These are phyloP conservation scores for Fallopia convolvulus DNA, from an alignment of 148 eudicot species.

Conservation along the genomic window DNA sequence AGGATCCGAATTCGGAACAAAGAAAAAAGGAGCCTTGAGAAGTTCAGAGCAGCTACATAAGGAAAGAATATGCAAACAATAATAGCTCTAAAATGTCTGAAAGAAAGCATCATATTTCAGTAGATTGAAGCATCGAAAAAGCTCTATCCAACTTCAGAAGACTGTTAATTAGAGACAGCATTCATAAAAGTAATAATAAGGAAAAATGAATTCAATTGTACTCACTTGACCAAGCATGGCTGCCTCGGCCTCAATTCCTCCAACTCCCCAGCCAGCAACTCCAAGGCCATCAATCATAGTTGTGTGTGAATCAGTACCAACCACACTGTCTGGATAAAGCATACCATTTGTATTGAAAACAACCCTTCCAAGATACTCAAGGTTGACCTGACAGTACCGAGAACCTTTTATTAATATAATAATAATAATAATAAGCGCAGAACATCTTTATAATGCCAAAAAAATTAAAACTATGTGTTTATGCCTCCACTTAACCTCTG, in stretches of 20 bases:
- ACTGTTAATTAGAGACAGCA: background rate
- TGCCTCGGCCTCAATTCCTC: constrained; percentile 96
- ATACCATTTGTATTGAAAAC: constrained; percentile 82
- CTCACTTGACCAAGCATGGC: constrained; percentile 78
- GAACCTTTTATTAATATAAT: background rate
- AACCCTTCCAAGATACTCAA: constrained; percentile 92
- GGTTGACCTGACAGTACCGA: constrained; percentile 52
- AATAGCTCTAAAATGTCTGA: background rate
- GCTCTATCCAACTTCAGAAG: background rate
- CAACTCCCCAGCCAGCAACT: constrained; percentile 99
- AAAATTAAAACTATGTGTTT: too few species aligned
- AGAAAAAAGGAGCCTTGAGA: background rate
- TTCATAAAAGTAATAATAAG: background rate
- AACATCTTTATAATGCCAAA: background rate
- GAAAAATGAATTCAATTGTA: background rate
- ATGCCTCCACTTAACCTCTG: background rate
- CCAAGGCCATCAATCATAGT: constrained; percentile 96
- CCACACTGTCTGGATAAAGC: constrained; percentile 90
- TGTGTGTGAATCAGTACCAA: constrained; percentile 95
- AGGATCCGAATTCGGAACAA: background rate
- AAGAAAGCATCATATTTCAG: background rate
- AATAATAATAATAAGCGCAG: background rate
- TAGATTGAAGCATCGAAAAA: background rate
- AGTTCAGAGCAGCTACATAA: background rate
- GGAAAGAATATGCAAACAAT: background rate